Evolutionary conservation across 768 basidiomycete genomes (phyloP).

Genomic region (Boletus eberwhitei): DNA sequence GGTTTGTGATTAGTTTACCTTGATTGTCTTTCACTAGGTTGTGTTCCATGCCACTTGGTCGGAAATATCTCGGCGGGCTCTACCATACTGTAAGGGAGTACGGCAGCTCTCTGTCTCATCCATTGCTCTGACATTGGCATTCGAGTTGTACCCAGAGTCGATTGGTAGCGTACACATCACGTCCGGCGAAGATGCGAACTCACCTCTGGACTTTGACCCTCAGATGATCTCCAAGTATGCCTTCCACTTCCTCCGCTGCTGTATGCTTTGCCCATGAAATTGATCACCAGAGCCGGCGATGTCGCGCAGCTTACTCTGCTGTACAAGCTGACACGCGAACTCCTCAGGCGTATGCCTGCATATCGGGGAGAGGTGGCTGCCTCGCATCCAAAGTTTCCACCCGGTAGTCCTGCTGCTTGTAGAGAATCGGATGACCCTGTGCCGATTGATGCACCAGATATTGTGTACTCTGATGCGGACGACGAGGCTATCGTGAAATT

Average conservation of each 20-base stretch:
- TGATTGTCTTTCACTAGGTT: slow-evolving; percentile 18
- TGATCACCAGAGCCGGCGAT: slow-evolving; percentile 28
- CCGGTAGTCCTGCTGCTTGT: slow-evolving; percentile 27
- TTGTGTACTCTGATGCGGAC: slow-evolving; percentile 34
- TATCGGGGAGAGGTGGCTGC: slow-evolving; percentile 21
- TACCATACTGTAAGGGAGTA: slow-evolving; percentile 33
- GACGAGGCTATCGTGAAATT: slow-evolving; percentile 32
- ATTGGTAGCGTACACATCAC: slow-evolving; percentile 48
- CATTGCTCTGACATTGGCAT: neutral
- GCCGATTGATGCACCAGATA: slow-evolving; percentile 26
- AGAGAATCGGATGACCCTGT: slow-evolving; percentile 18
- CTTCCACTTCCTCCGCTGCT: no score
- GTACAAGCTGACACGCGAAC: slow-evolving; percentile 56
- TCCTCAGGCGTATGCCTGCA: slow-evolving; percentile 48
- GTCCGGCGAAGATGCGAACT: slow-evolving; percentile 39
- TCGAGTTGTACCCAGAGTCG: slow-evolving; percentile 43
- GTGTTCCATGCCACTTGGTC: slow-evolving; percentile 4
- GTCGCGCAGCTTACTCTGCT: slow-evolving; percentile 45
- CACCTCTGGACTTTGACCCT: slow-evolving; percentile 43
- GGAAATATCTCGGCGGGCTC: slow-evolving; percentile 27
- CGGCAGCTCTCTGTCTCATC: neutral
- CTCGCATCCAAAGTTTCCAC: slow-evolving; percentile 30
- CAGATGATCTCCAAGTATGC: slow-evolving; percentile 43
- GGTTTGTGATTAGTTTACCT: neutral
- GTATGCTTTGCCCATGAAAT: neutral